Conservation (phyloP, 768 basidiomycete genomes). For the Pisolithus microcarpus region DNA sequence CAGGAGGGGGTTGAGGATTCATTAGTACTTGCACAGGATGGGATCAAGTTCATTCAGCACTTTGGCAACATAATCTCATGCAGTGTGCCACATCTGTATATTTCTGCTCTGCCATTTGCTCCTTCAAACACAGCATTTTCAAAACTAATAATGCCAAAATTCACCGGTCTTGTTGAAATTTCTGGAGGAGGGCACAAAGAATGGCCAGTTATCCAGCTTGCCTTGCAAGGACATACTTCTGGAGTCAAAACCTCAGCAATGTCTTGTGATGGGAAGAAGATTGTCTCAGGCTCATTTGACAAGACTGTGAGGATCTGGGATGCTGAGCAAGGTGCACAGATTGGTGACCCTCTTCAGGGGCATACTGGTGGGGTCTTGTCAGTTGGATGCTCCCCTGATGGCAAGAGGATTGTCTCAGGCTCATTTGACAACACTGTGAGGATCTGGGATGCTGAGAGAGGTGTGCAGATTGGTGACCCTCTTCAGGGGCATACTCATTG, state of each 20-base stretch:
- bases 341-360: too few species aligned
- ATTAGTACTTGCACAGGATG: slow-evolving; percentile 1
- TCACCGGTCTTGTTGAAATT: not conserved
- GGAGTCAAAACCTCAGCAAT: not conserved
- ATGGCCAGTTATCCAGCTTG: not conserved
- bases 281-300: not conserved
- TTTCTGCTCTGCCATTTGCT: slow-evolving; percentile 20
- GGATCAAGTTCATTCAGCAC: slow-evolving; percentile 5
- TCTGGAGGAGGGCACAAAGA: not conserved
- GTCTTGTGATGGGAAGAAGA: not conserved
- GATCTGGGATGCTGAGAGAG: too few species aligned
- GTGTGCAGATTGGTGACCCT: too few species aligned
- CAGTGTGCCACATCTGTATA: slow-evolving; percentile 18
- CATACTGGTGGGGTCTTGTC: too few species aligned
- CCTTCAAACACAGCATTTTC: slow-evolving; percentile 15
- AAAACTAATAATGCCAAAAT: not conserved
- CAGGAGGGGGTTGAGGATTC: too few species aligned
- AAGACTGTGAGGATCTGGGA: slow-evolving; percentile 1
- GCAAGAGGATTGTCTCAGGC: too few species aligned
- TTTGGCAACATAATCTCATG: slow-evolving; percentile 9
- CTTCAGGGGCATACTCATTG: too few species aligned
- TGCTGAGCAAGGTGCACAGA: not conserved
- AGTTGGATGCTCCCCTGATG: too few species aligned
- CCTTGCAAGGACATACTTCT: not conserved
- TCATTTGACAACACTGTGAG: too few species aligned